Evolutionary conservation across 2,329 filamentous ascomycete species (phyloP).

Genomic region (Hypoxylon sp.): DNA sequence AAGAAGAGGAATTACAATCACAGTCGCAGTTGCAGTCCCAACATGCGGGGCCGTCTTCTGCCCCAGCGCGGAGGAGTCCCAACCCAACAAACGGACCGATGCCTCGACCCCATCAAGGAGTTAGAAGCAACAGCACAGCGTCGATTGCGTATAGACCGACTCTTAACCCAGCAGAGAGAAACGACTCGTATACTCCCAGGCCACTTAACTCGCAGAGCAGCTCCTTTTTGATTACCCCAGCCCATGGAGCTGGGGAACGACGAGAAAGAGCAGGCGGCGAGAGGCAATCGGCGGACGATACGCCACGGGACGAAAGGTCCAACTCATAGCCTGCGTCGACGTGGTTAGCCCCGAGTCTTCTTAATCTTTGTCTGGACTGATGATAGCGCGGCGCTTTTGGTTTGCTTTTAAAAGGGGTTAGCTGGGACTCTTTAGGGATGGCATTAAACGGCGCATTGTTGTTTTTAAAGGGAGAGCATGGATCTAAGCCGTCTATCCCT

Average conservation of each 20-base stretch:
- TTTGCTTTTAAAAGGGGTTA: conserved; percentile 18
- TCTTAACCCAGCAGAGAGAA: conserved; percentile 30
- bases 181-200: conserved; percentile 22
- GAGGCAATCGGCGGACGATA: conserved; percentile 39
- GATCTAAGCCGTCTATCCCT: neutral
- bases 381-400: conserved; percentile 31
- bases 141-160: conserved; percentile 25
- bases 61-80: conserved; percentile 17
- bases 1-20: conserved; percentile 56
- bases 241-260: conserved; percentile 23
- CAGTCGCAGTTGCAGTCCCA: conserved; percentile 8
- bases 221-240: conserved; percentile 15
- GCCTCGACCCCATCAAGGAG: conserved; percentile 21
- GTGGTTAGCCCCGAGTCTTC: conserved; percentile 1
- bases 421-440: conserved; percentile 8
- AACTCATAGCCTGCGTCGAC: conserved; percentile 18
- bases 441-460: conserved; percentile 33
- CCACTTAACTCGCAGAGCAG: conserved; percentile 24
- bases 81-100: conserved; percentile 18
- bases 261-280: conserved; percentile 30
- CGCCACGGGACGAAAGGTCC: conserved; percentile 27
- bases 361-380: conserved; percentile 16
- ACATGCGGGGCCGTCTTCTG: conserved; percentile 8
- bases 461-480: conserved; percentile 17
- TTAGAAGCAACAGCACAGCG: conserved; percentile 24